phyloP scores from a whole-genome alignment of 306 rosid genomes.

The Quercus variabilis region DNA sequence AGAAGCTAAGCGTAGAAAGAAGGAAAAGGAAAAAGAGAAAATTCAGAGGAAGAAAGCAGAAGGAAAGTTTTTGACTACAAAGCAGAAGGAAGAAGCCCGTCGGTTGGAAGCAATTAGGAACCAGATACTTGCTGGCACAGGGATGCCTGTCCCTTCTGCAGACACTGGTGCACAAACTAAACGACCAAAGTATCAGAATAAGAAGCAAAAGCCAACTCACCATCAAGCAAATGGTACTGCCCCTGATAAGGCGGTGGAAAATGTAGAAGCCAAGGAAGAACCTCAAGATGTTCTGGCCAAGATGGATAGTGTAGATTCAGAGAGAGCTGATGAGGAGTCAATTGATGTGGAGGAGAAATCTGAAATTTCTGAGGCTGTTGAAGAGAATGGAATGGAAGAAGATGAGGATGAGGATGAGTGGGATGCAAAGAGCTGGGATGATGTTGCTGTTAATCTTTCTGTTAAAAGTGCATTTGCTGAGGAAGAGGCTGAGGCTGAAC shows the following conservation, averaged over 20 bases:
- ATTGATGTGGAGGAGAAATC: conserved; percentile 45
- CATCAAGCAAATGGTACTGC: conserved; percentile 57
- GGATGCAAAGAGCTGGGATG: conserved; percentile 99
- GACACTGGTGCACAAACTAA: conserved; percentile 60
- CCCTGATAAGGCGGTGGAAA: conserved; percentile 46
- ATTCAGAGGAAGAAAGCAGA: conserved; percentile 58
- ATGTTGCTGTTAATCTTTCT: conserved; percentile 60
- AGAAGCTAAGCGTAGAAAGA: conserved; percentile 76
- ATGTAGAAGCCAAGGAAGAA: conserved; percentile 42
- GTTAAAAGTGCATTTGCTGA: conserved; percentile 71
- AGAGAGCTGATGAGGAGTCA: conserved; percentile 61
- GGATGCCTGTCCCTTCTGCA: conserved; percentile 39
- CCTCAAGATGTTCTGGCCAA: conserved; percentile 40
- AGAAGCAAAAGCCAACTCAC: conserved; percentile 54
- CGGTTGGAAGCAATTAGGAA: conserved; percentile 78
- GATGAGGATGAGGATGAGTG: conserved; percentile 87
- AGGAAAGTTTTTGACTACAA: conserved; percentile 67
- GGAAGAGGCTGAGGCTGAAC: conserved; percentile 74
- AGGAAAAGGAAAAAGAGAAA: conserved; percentile 90
- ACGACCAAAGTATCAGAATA: conserved; percentile 75
- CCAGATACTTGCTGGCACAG: conserved; percentile 62
- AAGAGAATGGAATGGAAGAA: conserved; percentile 55
- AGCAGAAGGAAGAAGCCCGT: conserved; percentile 84
- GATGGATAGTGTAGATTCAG: conserved; percentile 39
- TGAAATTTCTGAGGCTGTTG: conserved; percentile 50